Evolutionary conservation across 768 basidiomycete genomes (phyloP), one percentile per base, ranked within the genome.

Genomic region (Vishniacozyma victoriae): DNA sequence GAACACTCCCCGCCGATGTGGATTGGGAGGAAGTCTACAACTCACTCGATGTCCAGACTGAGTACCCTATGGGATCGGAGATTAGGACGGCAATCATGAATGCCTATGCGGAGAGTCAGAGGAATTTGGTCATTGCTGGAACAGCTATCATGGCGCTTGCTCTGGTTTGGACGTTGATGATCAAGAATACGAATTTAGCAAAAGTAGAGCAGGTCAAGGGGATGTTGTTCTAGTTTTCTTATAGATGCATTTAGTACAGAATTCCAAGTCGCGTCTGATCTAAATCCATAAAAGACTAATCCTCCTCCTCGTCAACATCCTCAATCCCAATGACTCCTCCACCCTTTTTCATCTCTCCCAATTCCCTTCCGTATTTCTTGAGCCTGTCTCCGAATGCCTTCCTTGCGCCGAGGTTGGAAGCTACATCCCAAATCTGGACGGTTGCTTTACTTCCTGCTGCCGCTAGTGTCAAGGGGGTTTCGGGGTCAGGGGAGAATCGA

Each of bases 401-500:
- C 40, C 91, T 78, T 9, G 82, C 87, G 20, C 87, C 86, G 15
- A 77, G 73, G 67, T 87, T 96, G 4, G 86, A 79, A 9, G 83
- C 87, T 33, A 93, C 79, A 63, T 99, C 93, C 93, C 93, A 99
- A 14, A 99, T 77, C 70, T 97, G 93, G 5, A 99, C 72, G 67
- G 85, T 90, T 1, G 88, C 93, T 64, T 89, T 86, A 2, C 89
- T 92, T 12, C 95, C 95, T 24, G 86, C 93, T 3, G 90, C 91
- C 2, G 92, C 93, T 39, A 99, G 72, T 6, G 87, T 95, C 42
- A 96, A 80, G 1, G 91, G 86, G 20, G 71, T 59, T 7, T 63
- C 62, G 62, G 92, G 87, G 67, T 97, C 93, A 0, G 95, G 93
- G 5, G 91, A 96, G 76, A 85, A 97, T 0, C 79, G 77, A 0